Percentiles rank a stretch among this genome's conserved stretches.
Evolutionary conservation across 2,329 filamentous ascomycete species (phyloP).

Genomic region (Neofusicoccum cordaticola): DNA sequence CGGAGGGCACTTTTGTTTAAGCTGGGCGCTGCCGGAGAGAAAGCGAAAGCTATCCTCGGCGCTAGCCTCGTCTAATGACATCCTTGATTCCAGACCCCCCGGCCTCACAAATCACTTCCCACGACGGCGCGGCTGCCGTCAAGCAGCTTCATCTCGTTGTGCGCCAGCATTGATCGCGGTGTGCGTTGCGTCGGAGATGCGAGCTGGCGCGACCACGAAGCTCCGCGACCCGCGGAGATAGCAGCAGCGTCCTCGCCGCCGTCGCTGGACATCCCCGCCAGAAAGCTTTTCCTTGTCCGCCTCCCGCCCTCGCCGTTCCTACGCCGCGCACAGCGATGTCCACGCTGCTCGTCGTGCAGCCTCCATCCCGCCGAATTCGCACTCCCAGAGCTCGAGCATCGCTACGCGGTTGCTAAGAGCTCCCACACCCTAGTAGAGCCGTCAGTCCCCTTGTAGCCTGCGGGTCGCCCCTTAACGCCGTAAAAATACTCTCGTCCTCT

Average conservation of each 20-base stretch:
- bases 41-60: conserved; percentile 11
- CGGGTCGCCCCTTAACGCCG: no score
- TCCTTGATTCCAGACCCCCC: conserved; percentile 12
- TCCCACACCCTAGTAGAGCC: no score
- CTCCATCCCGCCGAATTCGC: no score
- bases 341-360: no score
- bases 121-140: background rate
- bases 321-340: no score
- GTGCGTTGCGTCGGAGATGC: background rate
- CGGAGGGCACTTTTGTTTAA: conserved; percentile 12
- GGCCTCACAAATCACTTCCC: conserved; percentile 11
- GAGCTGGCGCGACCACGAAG: background rate
- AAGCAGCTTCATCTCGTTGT: background rate
- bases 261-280: no score
- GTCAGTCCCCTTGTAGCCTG: no score
- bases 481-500: no score
- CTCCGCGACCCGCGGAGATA: conserved; percentile 2
- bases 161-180: background rate
- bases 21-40: conserved; percentile 13
- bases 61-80: conserved; percentile 13
- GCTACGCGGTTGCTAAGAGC: no score
- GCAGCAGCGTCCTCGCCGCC: background rate
- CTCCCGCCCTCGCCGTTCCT: no score
- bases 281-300: no score
- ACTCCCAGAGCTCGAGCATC: no score